Evolutionary conservation across 2,329 filamentous ascomycete species (phyloP), one percentile per base, ranked within the genome.

Genomic region (Macrophomina tecta): DNA sequence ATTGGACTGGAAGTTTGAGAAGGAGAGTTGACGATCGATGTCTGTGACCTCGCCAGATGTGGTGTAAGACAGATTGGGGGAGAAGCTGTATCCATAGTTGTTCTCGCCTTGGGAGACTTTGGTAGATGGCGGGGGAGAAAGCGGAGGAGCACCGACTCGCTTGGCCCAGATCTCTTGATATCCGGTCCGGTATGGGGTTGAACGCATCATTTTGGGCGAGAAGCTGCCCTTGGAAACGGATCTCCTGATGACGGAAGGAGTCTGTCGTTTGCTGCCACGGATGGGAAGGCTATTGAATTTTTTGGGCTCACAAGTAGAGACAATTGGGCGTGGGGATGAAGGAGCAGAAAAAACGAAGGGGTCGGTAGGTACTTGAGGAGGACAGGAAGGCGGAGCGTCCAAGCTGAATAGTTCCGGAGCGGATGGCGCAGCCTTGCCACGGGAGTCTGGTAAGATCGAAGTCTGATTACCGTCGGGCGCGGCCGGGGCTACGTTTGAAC

Each of bases 181-280:
- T 68, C 77, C 77, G 28, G 77, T 70, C 12, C 77, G 77, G 69
- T 79, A 80, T 66, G 83, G 81, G 28, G 83, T 82, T 48, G 85
- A 81, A 71, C 81, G 84, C 81, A 86, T 86, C 81, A 87, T 84
- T 72, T 83, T 86, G 51, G 83, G 79, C 30, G 79, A 82, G 67
- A 76, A 77, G 70, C 73, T 83, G 73, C 78, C 80, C 76, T 77
- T 81, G 75, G 75, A 79, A 71, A 78, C 72, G 53, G 73, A 73
- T 69, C 77, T 78, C 70, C 73, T 77, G 66, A 69, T 64, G 23
- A 48, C 63, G n/a, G 56, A 46, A 30, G 67, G 52, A 4, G 64
- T 48, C 38, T 49, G 67, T 36, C 45, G 60, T 18, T 72, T 70
- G 32, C 74, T 69, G 1, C 72, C 72, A 52, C 73, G 69, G 42